phyloP scores from a whole-genome alignment of 306 rosid species.

The Crotalaria pallida region DNA sequence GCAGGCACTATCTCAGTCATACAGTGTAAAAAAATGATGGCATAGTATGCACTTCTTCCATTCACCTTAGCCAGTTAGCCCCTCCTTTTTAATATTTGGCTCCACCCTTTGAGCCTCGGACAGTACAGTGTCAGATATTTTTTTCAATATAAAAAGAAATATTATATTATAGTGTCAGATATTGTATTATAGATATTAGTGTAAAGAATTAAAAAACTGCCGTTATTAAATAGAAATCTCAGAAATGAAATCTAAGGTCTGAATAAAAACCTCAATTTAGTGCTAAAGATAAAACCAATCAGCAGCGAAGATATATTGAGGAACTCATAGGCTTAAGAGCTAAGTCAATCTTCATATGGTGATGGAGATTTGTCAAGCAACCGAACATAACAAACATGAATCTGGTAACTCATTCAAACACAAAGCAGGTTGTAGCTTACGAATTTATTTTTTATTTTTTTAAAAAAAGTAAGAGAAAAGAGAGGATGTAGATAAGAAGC shows the following conservation, averaged over 20 bases:
- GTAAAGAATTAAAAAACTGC: neutral
- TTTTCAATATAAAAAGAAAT: too few species aligned
- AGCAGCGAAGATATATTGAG: neutral
- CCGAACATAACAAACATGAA: slow-evolving; percentile 3
- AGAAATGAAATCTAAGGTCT: neutral
- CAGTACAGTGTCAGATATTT: neutral
- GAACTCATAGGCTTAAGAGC: neutral
- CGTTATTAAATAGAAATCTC: neutral
- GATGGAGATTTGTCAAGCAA: slow-evolving; percentile 1
- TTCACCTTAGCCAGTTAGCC: neutral
- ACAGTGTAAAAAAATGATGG: neutral
- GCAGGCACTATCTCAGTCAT: neutral
- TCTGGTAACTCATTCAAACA: slow-evolving; percentile 14
- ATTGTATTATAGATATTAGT: neutral
- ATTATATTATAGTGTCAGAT: too few species aligned
- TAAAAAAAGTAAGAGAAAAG: neutral
- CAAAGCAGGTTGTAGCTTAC: neutral
- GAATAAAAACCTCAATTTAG: slow-evolving; percentile 13
- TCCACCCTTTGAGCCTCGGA: slow-evolving; percentile 11
- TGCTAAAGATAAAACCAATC: neutral
- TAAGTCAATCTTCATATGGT: neutral
- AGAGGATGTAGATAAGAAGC: slow-evolving; percentile 10
- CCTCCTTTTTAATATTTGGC: neutral
- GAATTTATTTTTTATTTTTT: neutral
- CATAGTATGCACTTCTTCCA: neutral